A percentile compares a stretch with the other conserved stretches of the same genome.
Conservation (phyloP, 176 grass and related monocot genomes). For the Bromus sterilis region DNA sequence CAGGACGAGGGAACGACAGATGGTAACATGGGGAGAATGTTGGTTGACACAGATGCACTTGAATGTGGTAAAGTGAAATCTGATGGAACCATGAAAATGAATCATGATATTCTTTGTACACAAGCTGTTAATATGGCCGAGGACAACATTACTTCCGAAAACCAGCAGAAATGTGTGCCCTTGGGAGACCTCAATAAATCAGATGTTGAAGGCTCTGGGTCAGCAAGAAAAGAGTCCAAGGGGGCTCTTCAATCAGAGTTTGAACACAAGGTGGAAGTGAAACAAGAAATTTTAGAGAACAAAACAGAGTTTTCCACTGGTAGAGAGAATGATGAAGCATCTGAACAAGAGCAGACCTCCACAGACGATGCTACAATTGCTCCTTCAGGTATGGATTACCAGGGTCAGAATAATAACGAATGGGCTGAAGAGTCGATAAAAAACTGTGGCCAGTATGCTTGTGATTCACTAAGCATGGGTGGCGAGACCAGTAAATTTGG, state of each 20-base stretch:
- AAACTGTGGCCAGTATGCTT: conserved; percentile 11
- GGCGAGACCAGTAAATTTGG: conserved; percentile 23
- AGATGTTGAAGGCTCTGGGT: conserved; percentile 16
- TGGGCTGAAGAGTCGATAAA: conserved; percentile 19
- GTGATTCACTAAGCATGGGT: not conserved
- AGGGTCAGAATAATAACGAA: conserved; percentile 7
- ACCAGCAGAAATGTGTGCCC: not conserved
- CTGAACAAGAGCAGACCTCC: conserved; percentile 11
- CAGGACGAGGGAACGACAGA: not conserved
- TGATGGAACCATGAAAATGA: not conserved
- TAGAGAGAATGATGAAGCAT: conserved; percentile 23
- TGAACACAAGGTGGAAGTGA: not conserved
- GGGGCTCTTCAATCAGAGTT: conserved; percentile 15
- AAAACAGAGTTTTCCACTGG: not conserved
- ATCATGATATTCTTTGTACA: not conserved
- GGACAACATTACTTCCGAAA: not conserved
- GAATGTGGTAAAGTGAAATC: conserved; percentile 17
- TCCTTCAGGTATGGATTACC: conserved; percentile 16
- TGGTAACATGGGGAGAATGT: not conserved
- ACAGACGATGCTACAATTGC: not conserved
- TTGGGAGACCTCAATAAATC: conserved; percentile 10
- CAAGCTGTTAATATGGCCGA: conserved; percentile 1
- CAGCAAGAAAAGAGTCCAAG: conserved; percentile 5
- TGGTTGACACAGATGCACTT: conserved; percentile 11
- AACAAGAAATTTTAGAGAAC: conserved; percentile 27